A percentile compares a stretch with the other conserved stretches of the same genome.
Conservation (phyloP, 805 yeast genomes). For the Kockiozyma suomiensis region DNA sequence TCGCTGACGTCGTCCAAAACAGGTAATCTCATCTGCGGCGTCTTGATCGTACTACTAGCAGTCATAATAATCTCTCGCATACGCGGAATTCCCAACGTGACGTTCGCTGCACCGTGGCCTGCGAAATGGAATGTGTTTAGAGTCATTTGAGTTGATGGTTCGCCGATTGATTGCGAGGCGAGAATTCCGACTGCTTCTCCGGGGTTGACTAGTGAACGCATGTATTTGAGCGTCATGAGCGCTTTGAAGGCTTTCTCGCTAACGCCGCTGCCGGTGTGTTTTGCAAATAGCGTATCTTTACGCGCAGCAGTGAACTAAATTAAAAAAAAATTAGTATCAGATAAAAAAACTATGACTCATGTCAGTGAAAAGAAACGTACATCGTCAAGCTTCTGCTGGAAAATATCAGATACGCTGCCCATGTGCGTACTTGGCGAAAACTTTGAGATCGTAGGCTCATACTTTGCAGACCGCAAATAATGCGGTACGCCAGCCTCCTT, state of each 20-base stretch:
- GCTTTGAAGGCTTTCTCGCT: slow-evolving; percentile 87
- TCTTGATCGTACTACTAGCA: slow-evolving; percentile 90
- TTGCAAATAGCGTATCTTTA: slow-evolving; percentile 24
- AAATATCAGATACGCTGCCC: slow-evolving; percentile 90
- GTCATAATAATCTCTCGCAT: slow-evolving; percentile 99
- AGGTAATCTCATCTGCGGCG: slow-evolving; percentile 99
- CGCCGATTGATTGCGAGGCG: slow-evolving; percentile 98
- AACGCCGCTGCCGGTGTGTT: slow-evolving; percentile 46
- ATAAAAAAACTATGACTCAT: no score
- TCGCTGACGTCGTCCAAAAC: slow-evolving; percentile 77
- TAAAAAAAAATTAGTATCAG: background rate
- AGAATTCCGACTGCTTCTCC: slow-evolving; percentile 99
- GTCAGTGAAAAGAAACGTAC: slow-evolving; percentile 41
- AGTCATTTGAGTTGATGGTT: slow-evolving; percentile 99
- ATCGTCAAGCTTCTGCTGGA: slow-evolving; percentile 75
- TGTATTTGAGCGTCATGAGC: slow-evolving; percentile 96
- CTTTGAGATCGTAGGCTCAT: slow-evolving; percentile 85
- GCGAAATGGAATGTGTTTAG: slow-evolving; percentile 96
- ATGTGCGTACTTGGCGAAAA: slow-evolving; percentile 86
- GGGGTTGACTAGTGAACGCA: slow-evolving; percentile 92
- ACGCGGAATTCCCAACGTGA: slow-evolving; percentile 99
- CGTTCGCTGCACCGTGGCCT: slow-evolving; percentile 99
- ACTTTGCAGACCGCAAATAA: slow-evolving; percentile 61
- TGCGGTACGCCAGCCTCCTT: slow-evolving; percentile 67
- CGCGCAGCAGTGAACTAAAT: slow-evolving; percentile 18